Percentiles rank a stretch among this genome's conserved stretches.
phyloP scores from a whole-genome alignment of 2,329 filamentous ascomycete genomes.

The Phialophora expanda region DNA sequence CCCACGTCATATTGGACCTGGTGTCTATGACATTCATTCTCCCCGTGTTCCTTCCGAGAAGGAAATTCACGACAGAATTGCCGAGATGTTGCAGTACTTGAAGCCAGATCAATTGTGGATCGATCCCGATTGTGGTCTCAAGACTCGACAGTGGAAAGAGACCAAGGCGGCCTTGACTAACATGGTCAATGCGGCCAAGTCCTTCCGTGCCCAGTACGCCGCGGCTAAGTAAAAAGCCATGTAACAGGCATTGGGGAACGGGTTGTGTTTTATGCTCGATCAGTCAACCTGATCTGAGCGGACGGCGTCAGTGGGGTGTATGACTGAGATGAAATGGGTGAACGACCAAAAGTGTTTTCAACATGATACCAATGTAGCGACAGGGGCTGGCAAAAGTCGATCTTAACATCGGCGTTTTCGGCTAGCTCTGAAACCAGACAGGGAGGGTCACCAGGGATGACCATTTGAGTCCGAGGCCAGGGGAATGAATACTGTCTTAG shows the following conservation, averaged over 20 bases:
- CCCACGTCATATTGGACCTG: constrained; percentile 96
- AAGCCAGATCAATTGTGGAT: constrained; percentile 99
- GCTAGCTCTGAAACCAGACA: constrained; percentile 34
- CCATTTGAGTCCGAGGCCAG: background rate
- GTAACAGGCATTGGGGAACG: constrained; percentile 8
- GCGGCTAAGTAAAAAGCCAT: constrained; percentile 30
- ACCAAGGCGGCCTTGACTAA: constrained; percentile 94
- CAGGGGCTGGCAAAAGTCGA: constrained; percentile 38
- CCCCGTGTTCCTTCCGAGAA: constrained; percentile 95
- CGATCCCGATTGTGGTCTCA: constrained; percentile 98
- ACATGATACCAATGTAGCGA: constrained; percentile 40
- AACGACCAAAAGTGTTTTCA: constrained; percentile 38
- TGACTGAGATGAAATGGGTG: constrained; percentile 24
- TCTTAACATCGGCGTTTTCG: constrained; percentile 41
- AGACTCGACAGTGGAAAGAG: constrained; percentile 98
- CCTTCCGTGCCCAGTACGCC: constrained; percentile 84
- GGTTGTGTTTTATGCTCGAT: constrained; percentile 28
- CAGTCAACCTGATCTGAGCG: constrained; percentile 38
- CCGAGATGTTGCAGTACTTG: constrained; percentile 97
- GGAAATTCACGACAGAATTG: constrained; percentile 97
- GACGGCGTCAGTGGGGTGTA: constrained; percentile 24
- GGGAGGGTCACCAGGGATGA: background rate
- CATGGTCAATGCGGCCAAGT: constrained; percentile 98
- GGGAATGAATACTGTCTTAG: background rate
- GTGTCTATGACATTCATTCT: constrained; percentile 99